phyloP scores from a whole-genome alignment of 345 rosid genomes.

The Xanthoceras sorbifolium region DNA sequence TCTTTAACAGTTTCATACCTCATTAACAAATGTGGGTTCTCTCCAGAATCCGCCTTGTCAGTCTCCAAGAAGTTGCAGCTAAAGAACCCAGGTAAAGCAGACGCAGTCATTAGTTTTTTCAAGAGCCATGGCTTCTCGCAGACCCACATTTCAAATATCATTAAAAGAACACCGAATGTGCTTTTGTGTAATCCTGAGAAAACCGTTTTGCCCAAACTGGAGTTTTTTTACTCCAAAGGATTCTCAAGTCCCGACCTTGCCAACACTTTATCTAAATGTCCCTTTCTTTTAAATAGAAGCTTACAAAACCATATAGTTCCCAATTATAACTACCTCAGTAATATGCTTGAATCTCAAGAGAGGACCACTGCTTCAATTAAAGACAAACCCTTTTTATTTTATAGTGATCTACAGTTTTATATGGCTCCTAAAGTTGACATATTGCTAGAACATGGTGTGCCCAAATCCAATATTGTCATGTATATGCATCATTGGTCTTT shows the following conservation, averaged over 20 bases:
- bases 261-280: background rate
- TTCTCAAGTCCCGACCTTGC: conserved; percentile 4
- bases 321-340: background rate
- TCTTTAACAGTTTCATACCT: too few species aligned
- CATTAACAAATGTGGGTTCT: too few species aligned
- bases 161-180: too few species aligned
- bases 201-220: conserved; percentile 7
- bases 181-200: too few species aligned
- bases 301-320: conserved; percentile 23
- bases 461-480: background rate
- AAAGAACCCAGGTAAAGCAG: too few species aligned
- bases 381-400: background rate
- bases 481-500: background rate
- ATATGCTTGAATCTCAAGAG: background rate
- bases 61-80: too few species aligned
- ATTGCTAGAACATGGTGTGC: conserved; percentile 19
- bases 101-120: too few species aligned
- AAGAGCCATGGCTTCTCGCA: too few species aligned
- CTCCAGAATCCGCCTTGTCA: too few species aligned
- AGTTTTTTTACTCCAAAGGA: conserved; percentile 20
- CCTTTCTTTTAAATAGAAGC: background rate
- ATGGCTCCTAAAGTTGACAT: background rate
- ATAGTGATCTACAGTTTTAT: background rate
- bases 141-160: too few species aligned
- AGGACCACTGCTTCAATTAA: background rate